phyloP scores from a whole-genome alignment of 805 yeast species.

The Starmerella bombi region DNA sequence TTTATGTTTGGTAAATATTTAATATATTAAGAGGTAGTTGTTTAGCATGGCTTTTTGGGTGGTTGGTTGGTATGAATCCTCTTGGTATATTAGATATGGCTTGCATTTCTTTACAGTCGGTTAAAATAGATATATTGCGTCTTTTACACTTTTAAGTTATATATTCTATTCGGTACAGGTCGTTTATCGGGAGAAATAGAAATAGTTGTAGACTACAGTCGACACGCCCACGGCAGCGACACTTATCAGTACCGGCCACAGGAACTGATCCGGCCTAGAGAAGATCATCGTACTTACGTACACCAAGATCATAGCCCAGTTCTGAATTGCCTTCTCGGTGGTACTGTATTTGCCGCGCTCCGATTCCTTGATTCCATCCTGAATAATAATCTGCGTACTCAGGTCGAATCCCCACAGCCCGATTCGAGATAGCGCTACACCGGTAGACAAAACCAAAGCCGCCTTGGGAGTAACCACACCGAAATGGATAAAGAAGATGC shows the following conservation, averaged over 20 bases:
- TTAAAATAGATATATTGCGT: too few species aligned
- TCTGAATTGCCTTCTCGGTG: conserved; percentile 14
- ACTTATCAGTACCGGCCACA: conserved; percentile 12
- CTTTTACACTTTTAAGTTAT: too few species aligned
- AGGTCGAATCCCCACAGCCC: conserved; percentile 35
- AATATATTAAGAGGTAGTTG: too few species aligned
- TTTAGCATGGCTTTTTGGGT: too few species aligned
- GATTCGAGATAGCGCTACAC: conserved; percentile 27
- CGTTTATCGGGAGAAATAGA: too few species aligned
- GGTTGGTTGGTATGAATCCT: too few species aligned
- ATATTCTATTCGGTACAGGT: too few species aligned
- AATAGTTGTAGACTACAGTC: conserved; percentile 4
- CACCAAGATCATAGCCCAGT: conserved; percentile 12
- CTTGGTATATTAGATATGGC: too few species aligned
- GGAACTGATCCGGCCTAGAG: conserved; percentile 10
- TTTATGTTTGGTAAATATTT: not conserved
- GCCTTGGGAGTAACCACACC: conserved; percentile 2
- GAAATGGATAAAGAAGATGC: conserved; percentile 4
- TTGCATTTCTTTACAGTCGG: too few species aligned
- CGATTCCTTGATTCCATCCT: conserved; percentile 27
- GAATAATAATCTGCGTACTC: conserved; percentile 28
- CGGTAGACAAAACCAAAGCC: conserved; percentile 19
- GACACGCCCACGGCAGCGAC: conserved; percentile 9
- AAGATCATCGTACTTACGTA: conserved; percentile 14
- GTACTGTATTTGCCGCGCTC: conserved; percentile 29